phyloP scores from a whole-genome alignment of 2,329 filamentous ascomycete genomes.

The Talaromyces amestolkiae region DNA sequence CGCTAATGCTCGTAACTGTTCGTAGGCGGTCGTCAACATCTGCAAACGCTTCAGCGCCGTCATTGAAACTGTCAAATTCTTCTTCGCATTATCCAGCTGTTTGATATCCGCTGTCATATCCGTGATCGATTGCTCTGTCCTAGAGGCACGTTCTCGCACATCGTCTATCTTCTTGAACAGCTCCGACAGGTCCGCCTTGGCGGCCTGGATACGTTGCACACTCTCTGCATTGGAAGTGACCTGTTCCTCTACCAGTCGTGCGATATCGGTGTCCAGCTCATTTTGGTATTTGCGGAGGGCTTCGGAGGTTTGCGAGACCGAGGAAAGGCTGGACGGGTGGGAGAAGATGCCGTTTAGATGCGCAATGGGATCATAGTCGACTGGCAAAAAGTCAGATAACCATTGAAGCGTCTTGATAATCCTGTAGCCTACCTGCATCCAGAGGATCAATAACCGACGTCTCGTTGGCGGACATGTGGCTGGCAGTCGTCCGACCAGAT shows the following conservation, averaged over 20 bases:
- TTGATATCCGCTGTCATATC: constrained; percentile 99
- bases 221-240: constrained; percentile 82
- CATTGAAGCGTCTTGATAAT: constrained; percentile 3
- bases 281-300: constrained; percentile 73
- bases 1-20: constrained; percentile 80
- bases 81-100: constrained; percentile 91
- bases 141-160: constrained; percentile 80
- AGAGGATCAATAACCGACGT: constrained; percentile 39
- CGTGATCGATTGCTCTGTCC: constrained; percentile 93
- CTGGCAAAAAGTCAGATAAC: constrained; percentile 38
- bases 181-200: constrained; percentile 82
- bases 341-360: constrained; percentile 94
- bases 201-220: constrained; percentile 84
- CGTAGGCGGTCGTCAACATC: constrained; percentile 99
- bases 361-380: constrained; percentile 86
- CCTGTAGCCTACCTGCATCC: constrained; percentile 43
- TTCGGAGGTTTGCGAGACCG: constrained; percentile 70
- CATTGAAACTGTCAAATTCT: constrained; percentile 95
- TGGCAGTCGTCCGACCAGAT: constrained; percentile 37
- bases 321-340: constrained; percentile 78
- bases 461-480: constrained; percentile 41
- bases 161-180: constrained; percentile 94
- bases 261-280: constrained; percentile 77
- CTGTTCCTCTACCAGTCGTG: constrained; percentile 68
- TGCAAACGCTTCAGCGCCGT: constrained; percentile 94